These are phyloP conservation scores for Ganoderma sinense DNA, from an alignment of 1,284 basidiomycete genomes.

Conservation along the genomic window DNA sequence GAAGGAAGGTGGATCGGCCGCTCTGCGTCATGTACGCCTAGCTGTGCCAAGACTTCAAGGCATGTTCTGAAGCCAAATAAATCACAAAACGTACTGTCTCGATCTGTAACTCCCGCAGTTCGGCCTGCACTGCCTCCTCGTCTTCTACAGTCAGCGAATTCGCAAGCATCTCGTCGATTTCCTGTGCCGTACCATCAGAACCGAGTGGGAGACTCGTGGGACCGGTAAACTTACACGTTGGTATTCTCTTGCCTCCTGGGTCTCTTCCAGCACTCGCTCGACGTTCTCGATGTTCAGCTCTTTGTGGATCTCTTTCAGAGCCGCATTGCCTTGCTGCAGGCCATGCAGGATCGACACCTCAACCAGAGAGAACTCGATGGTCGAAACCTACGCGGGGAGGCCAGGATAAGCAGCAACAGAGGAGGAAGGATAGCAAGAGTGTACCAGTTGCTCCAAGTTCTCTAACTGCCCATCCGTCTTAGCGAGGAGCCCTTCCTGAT, in stretches of 20 bases:
- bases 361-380: constrained; percentile 95
- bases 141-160: constrained; percentile 88
- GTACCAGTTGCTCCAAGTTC: constrained; percentile 89
- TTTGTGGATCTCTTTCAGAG: constrained; percentile 92
- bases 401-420: background rate
- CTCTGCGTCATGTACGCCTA: constrained; percentile 31
- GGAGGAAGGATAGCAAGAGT: constrained; percentile 36
- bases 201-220: background rate
- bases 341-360: constrained; percentile 94
- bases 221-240: constrained; percentile 69
- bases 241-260: constrained; percentile 91
- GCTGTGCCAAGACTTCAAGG: constrained; percentile 17
- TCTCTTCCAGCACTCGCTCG: constrained; percentile 93
- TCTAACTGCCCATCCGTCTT: constrained; percentile 94
- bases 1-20: constrained; percentile 47
- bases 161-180: constrained; percentile 90
- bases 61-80: background rate
- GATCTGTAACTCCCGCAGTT: constrained; percentile 74
- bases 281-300: constrained; percentile 94
- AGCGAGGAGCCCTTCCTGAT: constrained; percentile 87
- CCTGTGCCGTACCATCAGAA: constrained; percentile 48
- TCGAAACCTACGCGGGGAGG: constrained; percentile 73
- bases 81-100: constrained; percentile 54
- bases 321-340: constrained; percentile 91
- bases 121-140: constrained; percentile 91